A percentile compares a stretch with the other conserved stretches of the same genome.
Evolutionary conservation across 352 stramenopile species (phyloP).

Genomic region (Blastocystis sp.): DNA sequence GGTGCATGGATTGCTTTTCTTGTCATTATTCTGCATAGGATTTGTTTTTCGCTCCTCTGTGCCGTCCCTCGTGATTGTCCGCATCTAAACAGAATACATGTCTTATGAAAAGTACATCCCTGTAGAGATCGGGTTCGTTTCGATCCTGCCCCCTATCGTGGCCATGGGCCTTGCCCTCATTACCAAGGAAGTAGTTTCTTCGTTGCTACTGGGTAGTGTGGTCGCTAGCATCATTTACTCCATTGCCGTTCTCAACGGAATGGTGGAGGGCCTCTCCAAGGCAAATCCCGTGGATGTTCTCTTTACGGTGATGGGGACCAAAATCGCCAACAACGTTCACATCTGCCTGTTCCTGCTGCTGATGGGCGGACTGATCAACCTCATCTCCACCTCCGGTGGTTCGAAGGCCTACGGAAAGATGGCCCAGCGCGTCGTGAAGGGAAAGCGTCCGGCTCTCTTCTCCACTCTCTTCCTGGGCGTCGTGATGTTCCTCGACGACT

Average conservation of each 20-base stretch:
- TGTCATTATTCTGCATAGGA: not conserved
- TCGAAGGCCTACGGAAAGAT: conserved; percentile 55
- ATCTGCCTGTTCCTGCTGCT: conserved; percentile 65
- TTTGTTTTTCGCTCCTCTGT: not conserved
- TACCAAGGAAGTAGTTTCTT: conserved; percentile 65
- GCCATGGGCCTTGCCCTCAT: conserved; percentile 49
- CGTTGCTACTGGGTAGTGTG: conserved; percentile 44
- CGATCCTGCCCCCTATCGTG: conserved; percentile 36
- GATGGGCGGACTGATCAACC: conserved; percentile 65
- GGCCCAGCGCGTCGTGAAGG: conserved; percentile 28
- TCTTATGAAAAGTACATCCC: conserved; percentile 16
- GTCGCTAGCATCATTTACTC: conserved; percentile 50
- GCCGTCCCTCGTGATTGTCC: too few relatives aligned
- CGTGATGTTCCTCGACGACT: conserved; percentile 67
- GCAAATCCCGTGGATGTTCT: conserved; percentile 57
- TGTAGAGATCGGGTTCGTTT: conserved; percentile 41
- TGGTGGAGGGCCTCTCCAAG: not conserved
- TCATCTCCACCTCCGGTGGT: conserved; percentile 48
- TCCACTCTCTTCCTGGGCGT: conserved; percentile 44
- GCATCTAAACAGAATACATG: conserved; percentile 12
- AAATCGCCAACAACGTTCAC: conserved; percentile 42
- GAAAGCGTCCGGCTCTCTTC: conserved; percentile 47
- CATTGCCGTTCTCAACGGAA: conserved; percentile 19
- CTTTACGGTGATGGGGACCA: conserved; percentile 38
- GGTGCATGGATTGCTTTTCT: not conserved